A percentile compares a stretch with the other conserved stretches of the same genome.
Conservation (phyloP, 257 asterid genomes). For the Solanum peruvianum region DNA sequence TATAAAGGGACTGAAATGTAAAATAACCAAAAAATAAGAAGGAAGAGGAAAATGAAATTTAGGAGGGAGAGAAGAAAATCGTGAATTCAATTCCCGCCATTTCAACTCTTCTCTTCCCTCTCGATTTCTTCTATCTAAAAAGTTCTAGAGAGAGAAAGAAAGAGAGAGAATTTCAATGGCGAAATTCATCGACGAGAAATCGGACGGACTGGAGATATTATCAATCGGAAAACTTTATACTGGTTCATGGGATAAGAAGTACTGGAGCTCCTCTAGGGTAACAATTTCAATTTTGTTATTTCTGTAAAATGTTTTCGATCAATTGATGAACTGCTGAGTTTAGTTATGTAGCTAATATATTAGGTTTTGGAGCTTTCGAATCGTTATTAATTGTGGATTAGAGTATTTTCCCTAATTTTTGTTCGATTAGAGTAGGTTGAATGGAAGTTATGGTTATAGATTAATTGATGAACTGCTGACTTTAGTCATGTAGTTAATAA, state of each 20-base stretch:
- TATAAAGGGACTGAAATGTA: neutral
- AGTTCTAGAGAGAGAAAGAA: neutral
- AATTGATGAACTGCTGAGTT: neutral
- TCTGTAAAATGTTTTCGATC: neutral
- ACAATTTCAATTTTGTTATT: slow-evolving; percentile 4
- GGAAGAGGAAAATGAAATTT: neutral
- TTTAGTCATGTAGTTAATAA: neutral
- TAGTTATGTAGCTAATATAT: neutral
- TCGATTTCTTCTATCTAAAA: neutral
- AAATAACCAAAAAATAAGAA: neutral
- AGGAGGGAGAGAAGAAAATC: neutral
- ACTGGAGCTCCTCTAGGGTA: slow-evolving; percentile 99
- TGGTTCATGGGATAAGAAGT: slow-evolving; percentile 93
- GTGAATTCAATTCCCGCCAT: slow-evolving; percentile 24
- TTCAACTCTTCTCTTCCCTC: neutral
- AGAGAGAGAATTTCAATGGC: slow-evolving; percentile 22
- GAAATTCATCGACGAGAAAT: slow-evolving; percentile 28
- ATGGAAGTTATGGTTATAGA: neutral
- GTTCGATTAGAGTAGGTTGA: neutral
- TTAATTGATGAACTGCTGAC: neutral
- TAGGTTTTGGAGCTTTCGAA: neutral
- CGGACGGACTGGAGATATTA: slow-evolving; percentile 57
- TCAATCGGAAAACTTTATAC: slow-evolving; percentile 64
- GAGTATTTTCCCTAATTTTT: neutral
- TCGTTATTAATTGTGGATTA: neutral